Percentiles rank a stretch among this genome's conserved stretches.
Conservation (phyloP, 2,329 filamentous ascomycete species). For the Exophiala xenobiotica region DNA sequence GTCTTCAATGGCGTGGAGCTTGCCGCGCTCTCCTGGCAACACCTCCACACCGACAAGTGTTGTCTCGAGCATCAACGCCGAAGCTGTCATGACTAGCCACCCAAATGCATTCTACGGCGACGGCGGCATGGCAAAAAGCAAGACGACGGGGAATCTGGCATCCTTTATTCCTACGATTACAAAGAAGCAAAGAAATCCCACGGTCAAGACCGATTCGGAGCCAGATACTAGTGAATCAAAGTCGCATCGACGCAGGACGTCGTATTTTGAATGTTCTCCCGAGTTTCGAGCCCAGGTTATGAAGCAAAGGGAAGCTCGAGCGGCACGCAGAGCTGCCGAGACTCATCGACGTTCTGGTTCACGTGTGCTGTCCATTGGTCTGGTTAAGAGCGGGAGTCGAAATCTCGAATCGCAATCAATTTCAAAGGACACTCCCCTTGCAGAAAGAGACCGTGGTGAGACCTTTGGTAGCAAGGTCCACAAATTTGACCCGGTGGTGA, state of each 20-base stretch:
- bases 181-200: conserved; percentile 6
- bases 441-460: background rate
- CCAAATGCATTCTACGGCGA: conserved; percentile 16
- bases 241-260: conserved; percentile 8
- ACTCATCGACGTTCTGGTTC: conserved; percentile 11
- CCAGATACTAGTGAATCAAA: background rate
- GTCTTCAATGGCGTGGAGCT: conserved; percentile 3
- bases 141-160: conserved; percentile 26
- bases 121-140: conserved; percentile 24
- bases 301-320: conserved; percentile 15
- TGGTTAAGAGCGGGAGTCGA: background rate
- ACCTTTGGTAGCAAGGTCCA: background rate
- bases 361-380: background rate
- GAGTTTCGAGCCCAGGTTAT: conserved; percentile 10
- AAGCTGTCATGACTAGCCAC: conserved; percentile 11
- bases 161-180: conserved; percentile 17
- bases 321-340: conserved; percentile 9
- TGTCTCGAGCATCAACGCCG: conserved; percentile 23
- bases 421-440: background rate
- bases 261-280: conserved; percentile 18
- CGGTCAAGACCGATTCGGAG: conserved; percentile 1
- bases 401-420: background rate
- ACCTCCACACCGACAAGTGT: conserved; percentile 14
- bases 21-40: conserved; percentile 8
- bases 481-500: conserved; percentile 2